These are phyloP conservation scores for Colletotrichum godetiae DNA, from an alignment of 2,329 filamentous ascomycete species.

Conservation along the genomic window DNA sequence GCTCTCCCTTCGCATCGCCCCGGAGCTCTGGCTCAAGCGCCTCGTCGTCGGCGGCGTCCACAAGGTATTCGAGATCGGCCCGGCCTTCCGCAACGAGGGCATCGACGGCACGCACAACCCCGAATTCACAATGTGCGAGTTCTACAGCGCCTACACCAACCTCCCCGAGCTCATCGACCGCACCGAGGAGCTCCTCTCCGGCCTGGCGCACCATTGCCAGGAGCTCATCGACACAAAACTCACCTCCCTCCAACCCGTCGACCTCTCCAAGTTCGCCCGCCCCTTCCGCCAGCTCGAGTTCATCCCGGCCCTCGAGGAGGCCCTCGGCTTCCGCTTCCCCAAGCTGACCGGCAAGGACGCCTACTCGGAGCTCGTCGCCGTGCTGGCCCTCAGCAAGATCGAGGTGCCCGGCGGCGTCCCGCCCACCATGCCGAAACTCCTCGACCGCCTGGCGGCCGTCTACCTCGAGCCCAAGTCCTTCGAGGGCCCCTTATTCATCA, in stretches of 20 bases:
- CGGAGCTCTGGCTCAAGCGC: conserved; percentile 94
- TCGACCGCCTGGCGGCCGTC: conserved; percentile 81
- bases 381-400: conserved; percentile 67
- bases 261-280: conserved; percentile 59
- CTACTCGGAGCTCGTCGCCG: conserved; percentile 63
- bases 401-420: conserved; percentile 72
- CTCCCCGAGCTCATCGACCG: conserved; percentile 78
- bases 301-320: conserved; percentile 79
- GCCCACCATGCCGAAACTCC: conserved; percentile 72
- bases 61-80: conserved; percentile 91
- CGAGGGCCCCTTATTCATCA: conserved; percentile 82
- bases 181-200: conserved; percentile 78
- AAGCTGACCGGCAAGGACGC: conserved; percentile 69
- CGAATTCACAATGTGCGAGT: conserved; percentile 97
- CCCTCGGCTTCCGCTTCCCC: conserved; percentile 74
- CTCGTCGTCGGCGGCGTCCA: conserved; percentile 90
- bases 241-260: conserved; percentile 58
- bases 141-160: conserved; percentile 88
- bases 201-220: conserved; percentile 65
- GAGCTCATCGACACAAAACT: conserved; percentile 57
- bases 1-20: conserved; percentile 87
- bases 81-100: conserved; percentile 93
- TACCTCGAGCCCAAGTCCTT: conserved; percentile 84
- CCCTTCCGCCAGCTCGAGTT: conserved; percentile 82
- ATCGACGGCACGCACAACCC: conserved; percentile 94